Evolutionary conservation across 192 early-diverging fungal species (phyloP).

Genomic region (Coemansia guatemalensis): DNA sequence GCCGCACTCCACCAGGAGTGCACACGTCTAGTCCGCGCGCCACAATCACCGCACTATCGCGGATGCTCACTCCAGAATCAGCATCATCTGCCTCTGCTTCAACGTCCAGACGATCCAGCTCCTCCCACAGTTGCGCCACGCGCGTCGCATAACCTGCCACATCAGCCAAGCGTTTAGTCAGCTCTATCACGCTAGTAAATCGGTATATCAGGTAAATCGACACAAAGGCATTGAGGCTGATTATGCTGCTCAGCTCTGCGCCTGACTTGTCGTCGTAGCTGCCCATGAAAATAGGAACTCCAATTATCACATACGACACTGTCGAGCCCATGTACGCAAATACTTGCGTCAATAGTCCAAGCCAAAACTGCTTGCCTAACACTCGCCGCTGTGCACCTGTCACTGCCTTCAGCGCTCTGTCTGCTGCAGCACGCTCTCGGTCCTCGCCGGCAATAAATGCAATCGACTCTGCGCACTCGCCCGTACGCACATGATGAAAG

Average conservation of each 20-base stretch:
- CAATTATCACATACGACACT: conserved; percentile 77
- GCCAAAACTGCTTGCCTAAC: conserved; percentile 50
- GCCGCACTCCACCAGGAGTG: conserved; percentile 23
- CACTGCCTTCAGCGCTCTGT: conserved; percentile 57
- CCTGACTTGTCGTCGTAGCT: conserved; percentile 68
- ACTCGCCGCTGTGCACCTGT: conserved; percentile 59
- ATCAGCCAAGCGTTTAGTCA: conserved; percentile 68
- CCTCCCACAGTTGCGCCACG: conserved; percentile 78
- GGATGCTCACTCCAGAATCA: background rate
- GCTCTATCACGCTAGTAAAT: conserved; percentile 71
- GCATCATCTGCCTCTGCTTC: background rate
- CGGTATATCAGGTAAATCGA: conserved; percentile 82
- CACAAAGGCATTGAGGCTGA: conserved; percentile 80
- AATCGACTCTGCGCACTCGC: conserved; percentile 76
- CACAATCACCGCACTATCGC: conserved; percentile 11
- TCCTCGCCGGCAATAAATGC: conserved; percentile 78
- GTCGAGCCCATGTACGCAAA: conserved; percentile 79
- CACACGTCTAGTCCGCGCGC: conserved; percentile 23
- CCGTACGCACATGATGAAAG: conserved; percentile 68
- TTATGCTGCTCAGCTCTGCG: conserved; percentile 71
- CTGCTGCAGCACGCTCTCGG: conserved; percentile 58
- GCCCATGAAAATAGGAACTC: conserved; percentile 81
- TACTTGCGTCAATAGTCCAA: conserved; percentile 57
- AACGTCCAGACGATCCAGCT: conserved; percentile 48
- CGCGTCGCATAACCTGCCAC: conserved; percentile 82